Base-by-base conservation (phyloP, 2,329 filamentous ascomycete species). In the Domatiomyces catenatus region DNA sequence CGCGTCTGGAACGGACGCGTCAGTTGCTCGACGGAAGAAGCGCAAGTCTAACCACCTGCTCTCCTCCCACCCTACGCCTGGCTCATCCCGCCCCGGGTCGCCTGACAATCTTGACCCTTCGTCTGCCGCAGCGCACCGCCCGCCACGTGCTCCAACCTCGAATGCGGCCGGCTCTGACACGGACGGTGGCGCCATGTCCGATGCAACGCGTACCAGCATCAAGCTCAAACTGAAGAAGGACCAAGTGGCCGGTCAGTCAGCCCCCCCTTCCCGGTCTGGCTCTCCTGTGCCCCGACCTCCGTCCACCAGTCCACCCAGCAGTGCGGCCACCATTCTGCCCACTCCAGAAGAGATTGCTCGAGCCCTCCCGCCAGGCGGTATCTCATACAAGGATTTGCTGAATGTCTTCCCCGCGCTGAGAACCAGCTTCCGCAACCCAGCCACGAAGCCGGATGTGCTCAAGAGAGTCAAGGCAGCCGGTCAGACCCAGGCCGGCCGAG, bases 1-100 rank as follows among this genome's bases (percentile, higher is more conserved):
- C 64, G 87, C 87, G 8, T 94, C 87, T 64, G 90, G 87, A 49
- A 93, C 89, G 59, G 90, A 96, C 64, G 90, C 86, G 0, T 79
- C 81, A 20, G 49, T 50, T 28, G 44, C 54, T 8, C 54, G 54
- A 24, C 83, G 84, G 57, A 88, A 92, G 69, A 86, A 86, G 70
- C 78, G 76, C 64, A 79, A 84, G 63, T 85, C 83, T 69, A 84
- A 83, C 63, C 75, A 79, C 54, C 17, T 56, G 15, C 62, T 70
- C 15, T 74, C 74, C 12, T 64, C 71, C 1, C 70, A 70, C 49
- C 68, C 67, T 8, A 80, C 77, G 66, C 64, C 50, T 71, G 50
- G 54, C 17, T 46, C 50, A 12, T 60, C 58, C 24, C 52, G 58
- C 46, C 57, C 58, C n/a, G 53, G 52, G 39, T 56, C 56, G 24